Evolutionary conservation across 192 early-diverging fungal genomes (phyloP), one percentile per base, ranked within the genome.

Genomic region (Coemansia guatemalensis): DNA sequence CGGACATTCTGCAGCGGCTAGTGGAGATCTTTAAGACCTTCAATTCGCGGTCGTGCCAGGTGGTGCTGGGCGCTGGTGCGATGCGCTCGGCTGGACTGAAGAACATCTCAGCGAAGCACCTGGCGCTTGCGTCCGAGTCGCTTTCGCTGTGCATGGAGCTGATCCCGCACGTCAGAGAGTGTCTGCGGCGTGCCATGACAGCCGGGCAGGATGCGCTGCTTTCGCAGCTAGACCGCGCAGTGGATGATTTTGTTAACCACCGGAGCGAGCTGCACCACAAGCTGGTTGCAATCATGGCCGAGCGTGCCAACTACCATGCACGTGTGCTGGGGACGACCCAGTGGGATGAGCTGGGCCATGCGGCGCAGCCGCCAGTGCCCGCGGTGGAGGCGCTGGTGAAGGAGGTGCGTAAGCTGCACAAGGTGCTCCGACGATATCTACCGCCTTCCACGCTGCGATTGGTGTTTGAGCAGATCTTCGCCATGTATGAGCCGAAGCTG

Each of bases 41-140:
- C 82, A 99, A 99, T 72, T 96, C 95, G 5, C 71, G 93, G 56
- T 88, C 89, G 8, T 97, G 96, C 75, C 95, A 98, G 78, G 93
- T 97, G 1, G 97, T 99, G 73, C 85, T 99, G 14, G 97, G 96
- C 6, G 96, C 95, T 7, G 97, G 97, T 2, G 97, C 97, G 0
- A 93, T 95, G 86, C 85, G 87, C 26, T 97, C 95, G n/a, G 96
- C 95, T 9, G 97, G 97, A 21, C 75, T 99, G 22, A 94, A 96
- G 60, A 95, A 93, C 71, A 99, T 99, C 29, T 91, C 94, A 3
- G 97, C 97, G 9, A 94, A 95, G 58, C 97, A 99, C 74, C 79
- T 99, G 55, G 94, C 95, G 11, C 78, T 99, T 59, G 93, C 95
- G 0, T 92, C 95, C 4, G 95, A 97, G 82, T 92, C 95, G 12